Conservation (phyloP, 1,284 basidiomycete genomes). For the Garcileccinum viscosum region DNA sequence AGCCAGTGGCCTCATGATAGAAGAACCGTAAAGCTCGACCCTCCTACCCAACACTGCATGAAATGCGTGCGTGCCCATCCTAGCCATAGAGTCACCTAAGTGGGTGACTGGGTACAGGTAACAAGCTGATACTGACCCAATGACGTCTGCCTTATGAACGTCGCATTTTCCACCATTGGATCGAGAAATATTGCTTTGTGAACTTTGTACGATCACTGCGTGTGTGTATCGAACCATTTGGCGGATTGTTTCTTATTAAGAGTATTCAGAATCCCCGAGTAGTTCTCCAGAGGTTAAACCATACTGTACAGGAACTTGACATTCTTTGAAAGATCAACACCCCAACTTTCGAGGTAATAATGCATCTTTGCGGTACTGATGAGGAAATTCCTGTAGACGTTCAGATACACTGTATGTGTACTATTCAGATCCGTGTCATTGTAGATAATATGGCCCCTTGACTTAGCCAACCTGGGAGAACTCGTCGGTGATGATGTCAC, state of each 20-base stretch:
- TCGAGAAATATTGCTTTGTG: slow-evolving; percentile 50
- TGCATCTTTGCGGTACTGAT: slow-evolving; percentile 89
- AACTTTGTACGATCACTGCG: slow-evolving; percentile 56
- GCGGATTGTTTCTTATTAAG: slow-evolving; percentile 57
- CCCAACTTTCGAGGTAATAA: slow-evolving; percentile 75
- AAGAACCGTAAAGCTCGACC: slow-evolving; percentile 52
- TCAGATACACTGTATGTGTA: slow-evolving; percentile 67
- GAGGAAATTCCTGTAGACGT: slow-evolving; percentile 89
- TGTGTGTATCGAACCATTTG: slow-evolving; percentile 65
- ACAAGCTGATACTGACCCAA: slow-evolving; percentile 59
- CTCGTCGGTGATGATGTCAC: slow-evolving; percentile 8
- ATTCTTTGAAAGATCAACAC: slow-evolving; percentile 50
- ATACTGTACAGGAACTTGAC: slow-evolving; percentile 59
- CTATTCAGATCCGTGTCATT: slow-evolving; percentile 80
- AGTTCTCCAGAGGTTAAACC: slow-evolving; percentile 31
- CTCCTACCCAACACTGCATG: slow-evolving; percentile 66
- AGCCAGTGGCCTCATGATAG: slow-evolving; percentile 54
- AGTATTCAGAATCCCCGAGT: not conserved
- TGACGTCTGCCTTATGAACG: slow-evolving; percentile 58
- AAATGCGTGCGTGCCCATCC: slow-evolving; percentile 85
- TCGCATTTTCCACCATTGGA: slow-evolving; percentile 44
- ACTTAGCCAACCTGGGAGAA: slow-evolving; percentile 62
- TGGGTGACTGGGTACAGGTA: slow-evolving; percentile 1
- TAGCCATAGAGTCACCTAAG: slow-evolving; percentile 39
- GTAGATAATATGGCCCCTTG: slow-evolving; percentile 76